phyloP scores from a whole-genome alignment of 495 filamentous ascomycete genomes.

The Hyphodiscus hymeniophilus region DNA sequence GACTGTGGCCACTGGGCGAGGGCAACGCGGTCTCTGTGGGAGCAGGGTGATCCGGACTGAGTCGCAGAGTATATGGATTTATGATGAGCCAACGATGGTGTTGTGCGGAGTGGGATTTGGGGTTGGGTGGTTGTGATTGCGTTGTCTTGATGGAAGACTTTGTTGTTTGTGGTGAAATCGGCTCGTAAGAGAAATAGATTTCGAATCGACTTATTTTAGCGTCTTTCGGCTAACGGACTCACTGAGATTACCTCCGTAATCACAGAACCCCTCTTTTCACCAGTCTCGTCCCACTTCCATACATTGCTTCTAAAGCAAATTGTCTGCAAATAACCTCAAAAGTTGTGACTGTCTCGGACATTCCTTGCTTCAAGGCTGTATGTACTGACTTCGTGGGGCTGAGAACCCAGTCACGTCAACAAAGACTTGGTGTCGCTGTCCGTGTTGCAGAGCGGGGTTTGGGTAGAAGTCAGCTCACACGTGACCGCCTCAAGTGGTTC shows the following conservation, averaged over 20 bases:
- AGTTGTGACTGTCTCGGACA: too few relatives aligned
- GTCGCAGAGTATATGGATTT: neutral
- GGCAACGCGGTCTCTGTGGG: neutral
- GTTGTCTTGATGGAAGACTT: neutral
- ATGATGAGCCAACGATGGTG: neutral
- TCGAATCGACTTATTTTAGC: too few relatives aligned
- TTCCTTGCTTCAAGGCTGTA: too few relatives aligned
- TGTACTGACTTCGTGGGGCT: too few relatives aligned
- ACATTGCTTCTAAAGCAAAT: too few relatives aligned
- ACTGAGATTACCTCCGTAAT: neutral
- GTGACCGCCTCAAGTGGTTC: too few relatives aligned
- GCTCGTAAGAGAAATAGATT: neutral
- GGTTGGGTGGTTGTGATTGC: constrained; percentile 2
- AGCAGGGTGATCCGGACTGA: neutral
- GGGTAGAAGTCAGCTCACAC: neutral
- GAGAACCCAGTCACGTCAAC: too few relatives aligned
- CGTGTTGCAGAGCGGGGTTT: neutral
- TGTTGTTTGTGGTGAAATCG: neutral
- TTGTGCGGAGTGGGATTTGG: constrained; percentile 5
- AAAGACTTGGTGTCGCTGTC: too few relatives aligned
- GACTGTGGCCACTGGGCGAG: constrained; percentile 3
- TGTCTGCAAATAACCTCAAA: too few relatives aligned
- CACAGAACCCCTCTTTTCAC: neutral
- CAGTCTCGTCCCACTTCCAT: neutral
- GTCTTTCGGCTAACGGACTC: neutral